A percentile compares a stretch with the other conserved stretches of the same genome.
Evolutionary conservation across 1,284 basidiomycete genomes (phyloP).

Genomic region (Tilletia walkeri): DNA sequence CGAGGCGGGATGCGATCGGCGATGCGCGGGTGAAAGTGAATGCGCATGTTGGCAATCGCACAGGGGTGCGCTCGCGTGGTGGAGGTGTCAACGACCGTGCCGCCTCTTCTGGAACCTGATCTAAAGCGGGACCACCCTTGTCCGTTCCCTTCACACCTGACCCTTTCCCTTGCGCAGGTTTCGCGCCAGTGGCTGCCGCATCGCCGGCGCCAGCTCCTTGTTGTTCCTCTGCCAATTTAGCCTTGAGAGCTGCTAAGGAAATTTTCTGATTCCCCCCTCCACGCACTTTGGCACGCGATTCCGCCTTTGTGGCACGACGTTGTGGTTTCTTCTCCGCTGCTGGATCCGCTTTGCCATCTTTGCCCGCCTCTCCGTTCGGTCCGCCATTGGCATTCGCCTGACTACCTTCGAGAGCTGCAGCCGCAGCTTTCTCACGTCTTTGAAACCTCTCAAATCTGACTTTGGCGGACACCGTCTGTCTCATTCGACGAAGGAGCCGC

Average conservation of each 20-base stretch:
- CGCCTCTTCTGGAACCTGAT: not conserved
- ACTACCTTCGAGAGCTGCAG: not conserved
- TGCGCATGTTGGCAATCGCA: not conserved
- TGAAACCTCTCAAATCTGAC: not conserved
- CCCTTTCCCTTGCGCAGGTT: not conserved
- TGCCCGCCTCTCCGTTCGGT: not conserved
- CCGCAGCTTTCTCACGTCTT: not conserved
- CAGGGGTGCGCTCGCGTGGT: not conserved
- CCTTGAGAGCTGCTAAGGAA: not conserved
- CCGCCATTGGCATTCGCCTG: not conserved
- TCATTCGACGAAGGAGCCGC: not conserved
- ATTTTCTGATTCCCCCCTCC: constrained; percentile 3
- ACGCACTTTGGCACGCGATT: constrained; percentile 12
- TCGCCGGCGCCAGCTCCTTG: not conserved
- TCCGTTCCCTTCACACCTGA: not conserved
- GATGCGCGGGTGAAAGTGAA: constrained; percentile 15
- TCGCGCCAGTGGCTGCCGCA: not conserved
- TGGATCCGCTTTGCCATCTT: not conserved
- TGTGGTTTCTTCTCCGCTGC: not conserved
- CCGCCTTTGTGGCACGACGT: constrained; percentile 7
- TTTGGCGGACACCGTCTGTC: not conserved
- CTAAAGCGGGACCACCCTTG: not conserved
- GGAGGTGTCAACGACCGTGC: not conserved
- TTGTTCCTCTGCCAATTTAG: constrained; percentile 8
- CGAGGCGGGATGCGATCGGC: not conserved